Conservation (phyloP, 1,284 basidiomycete species). For the Cystobasidium slooffiae region DNA sequence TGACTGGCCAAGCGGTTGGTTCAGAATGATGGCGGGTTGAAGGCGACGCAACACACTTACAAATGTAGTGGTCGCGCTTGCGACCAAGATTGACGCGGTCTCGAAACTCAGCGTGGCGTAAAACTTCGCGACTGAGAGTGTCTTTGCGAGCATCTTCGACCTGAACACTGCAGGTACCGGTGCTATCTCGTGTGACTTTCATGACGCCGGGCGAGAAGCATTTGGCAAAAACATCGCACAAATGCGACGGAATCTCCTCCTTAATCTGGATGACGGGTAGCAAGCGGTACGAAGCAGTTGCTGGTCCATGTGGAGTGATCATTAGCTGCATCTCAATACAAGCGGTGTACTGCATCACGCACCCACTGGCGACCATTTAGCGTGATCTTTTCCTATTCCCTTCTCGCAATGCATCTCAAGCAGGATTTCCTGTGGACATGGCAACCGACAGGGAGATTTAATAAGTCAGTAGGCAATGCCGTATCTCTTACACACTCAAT, state of each 20-base stretch:
- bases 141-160: constrained; percentile 74
- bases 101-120: constrained; percentile 88
- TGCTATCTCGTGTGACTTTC: constrained; percentile 65
- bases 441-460: not conserved
- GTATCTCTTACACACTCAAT: not conserved
- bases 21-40: not conserved
- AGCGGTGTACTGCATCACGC: constrained; percentile 55
- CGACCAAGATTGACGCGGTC: constrained; percentile 81
- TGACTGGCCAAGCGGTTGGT: constrained; percentile 65
- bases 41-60: constrained; percentile 60
- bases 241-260: constrained; percentile 68
- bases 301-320: constrained; percentile 58
- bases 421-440: constrained; percentile 66
- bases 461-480: too few species aligned
- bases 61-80: constrained; percentile 91
- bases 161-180: constrained; percentile 67
- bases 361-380: constrained; percentile 98
- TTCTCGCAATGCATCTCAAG: constrained; percentile 92
- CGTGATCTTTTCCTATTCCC: constrained; percentile 93
- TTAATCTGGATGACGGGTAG: constrained; percentile 82
- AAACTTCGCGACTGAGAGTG: constrained; percentile 88
- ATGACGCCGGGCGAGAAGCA: constrained; percentile 94
- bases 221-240: constrained; percentile 73
- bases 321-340: not conserved
- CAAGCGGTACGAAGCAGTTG: constrained; percentile 92